A percentile compares a stretch with the other conserved stretches of the same genome.
Evolutionary conservation across 2,329 filamentous ascomycete species (phyloP).

Genomic region (Pseudogymnoascus sp.): DNA sequence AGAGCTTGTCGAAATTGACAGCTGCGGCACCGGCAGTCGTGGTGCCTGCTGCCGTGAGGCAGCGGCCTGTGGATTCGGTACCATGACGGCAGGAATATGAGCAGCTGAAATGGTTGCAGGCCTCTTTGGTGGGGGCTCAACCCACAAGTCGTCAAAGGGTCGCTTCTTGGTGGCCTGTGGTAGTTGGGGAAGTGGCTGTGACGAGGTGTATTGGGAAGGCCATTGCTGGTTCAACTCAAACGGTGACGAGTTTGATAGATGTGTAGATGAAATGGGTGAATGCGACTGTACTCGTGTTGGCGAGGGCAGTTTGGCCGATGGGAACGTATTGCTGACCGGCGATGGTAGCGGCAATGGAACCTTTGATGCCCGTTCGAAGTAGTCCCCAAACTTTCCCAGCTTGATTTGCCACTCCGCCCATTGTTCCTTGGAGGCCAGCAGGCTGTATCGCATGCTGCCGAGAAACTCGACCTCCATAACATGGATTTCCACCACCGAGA

Average conservation of each 20-base stretch:
- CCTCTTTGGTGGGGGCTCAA: conserved; percentile 50
- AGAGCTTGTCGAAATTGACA: conserved; percentile 40
- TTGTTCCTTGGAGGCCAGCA: conserved; percentile 76
- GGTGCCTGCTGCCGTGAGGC: conserved; percentile 31
- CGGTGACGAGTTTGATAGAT: conserved; percentile 31
- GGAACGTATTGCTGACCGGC: conserved; percentile 40
- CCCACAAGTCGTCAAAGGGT: conserved; percentile 44
- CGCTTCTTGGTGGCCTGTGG: conserved; percentile 43
- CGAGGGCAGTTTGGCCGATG: conserved; percentile 42
- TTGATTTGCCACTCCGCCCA: conserved; percentile 85
- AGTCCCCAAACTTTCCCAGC: conserved; percentile 73
- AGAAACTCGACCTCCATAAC: conserved; percentile 99
- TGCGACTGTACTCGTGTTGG: conserved; percentile 36
- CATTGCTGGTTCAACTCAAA: conserved; percentile 26
- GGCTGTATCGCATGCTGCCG: conserved; percentile 94
- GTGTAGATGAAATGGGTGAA: conserved; percentile 31
- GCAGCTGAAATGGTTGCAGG: conserved; percentile 21
- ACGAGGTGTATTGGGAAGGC: conserved; percentile 32
- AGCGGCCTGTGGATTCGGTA: conserved; percentile 13
- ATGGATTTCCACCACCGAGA: conserved; percentile 89
- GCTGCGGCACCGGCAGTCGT: conserved; percentile 62
- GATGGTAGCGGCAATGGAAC: conserved; percentile 21
- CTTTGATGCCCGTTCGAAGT: conserved; percentile 33
- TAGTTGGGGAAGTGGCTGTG: conserved; percentile 26
- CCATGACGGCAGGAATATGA: conserved; percentile 12